Evolutionary conservation across 805 yeast genomes (phyloP).

Genomic region (Wickerhamiella allomyrinae): DNA sequence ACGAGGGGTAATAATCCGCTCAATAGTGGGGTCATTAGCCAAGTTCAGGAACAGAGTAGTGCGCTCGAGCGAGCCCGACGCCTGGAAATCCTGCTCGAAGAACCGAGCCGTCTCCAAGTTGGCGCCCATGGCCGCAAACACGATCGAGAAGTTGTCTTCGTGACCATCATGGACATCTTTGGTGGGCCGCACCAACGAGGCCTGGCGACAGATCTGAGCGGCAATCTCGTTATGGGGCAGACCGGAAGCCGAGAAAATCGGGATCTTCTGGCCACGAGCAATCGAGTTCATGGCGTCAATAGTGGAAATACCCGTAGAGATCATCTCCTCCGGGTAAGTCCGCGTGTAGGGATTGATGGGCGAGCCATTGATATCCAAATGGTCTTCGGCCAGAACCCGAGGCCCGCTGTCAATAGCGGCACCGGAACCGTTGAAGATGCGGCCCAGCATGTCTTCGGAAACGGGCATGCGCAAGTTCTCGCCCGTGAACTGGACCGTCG

Average conservation of each 20-base stretch:
- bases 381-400: slow-evolving; percentile 95
- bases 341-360: slow-evolving; percentile 98
- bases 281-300: slow-evolving; percentile 99
- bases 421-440: slow-evolving; percentile 98
- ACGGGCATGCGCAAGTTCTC: slow-evolving; percentile 86
- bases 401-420: slow-evolving; percentile 98
- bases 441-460: slow-evolving; percentile 92
- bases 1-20: slow-evolving; percentile 98
- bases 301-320: slow-evolving; percentile 96
- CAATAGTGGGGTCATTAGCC: slow-evolving; percentile 99
- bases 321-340: slow-evolving; percentile 99
- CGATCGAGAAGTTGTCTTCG: slow-evolving; percentile 97
- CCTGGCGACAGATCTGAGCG: slow-evolving; percentile 99
- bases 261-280: slow-evolving; percentile 99
- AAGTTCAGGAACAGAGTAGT: slow-evolving; percentile 90
- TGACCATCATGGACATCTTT: slow-evolving; percentile 99
- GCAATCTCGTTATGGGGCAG: slow-evolving; percentile 99
- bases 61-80: slow-evolving; percentile 96
- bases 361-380: slow-evolving; percentile 94
- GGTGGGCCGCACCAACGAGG: slow-evolving; percentile 97
- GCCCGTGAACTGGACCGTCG: slow-evolving; percentile 95
- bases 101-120: slow-evolving; percentile 96
- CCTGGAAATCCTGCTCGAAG: slow-evolving; percentile 98
- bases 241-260: slow-evolving; percentile 98
- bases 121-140: slow-evolving; percentile 99